Percentiles rank a stretch among this genome's conserved stretches.
These are phyloP conservation scores for Ricinus communis DNA, from an alignment of 345 rosid genomes.

Conservation along the genomic window DNA sequence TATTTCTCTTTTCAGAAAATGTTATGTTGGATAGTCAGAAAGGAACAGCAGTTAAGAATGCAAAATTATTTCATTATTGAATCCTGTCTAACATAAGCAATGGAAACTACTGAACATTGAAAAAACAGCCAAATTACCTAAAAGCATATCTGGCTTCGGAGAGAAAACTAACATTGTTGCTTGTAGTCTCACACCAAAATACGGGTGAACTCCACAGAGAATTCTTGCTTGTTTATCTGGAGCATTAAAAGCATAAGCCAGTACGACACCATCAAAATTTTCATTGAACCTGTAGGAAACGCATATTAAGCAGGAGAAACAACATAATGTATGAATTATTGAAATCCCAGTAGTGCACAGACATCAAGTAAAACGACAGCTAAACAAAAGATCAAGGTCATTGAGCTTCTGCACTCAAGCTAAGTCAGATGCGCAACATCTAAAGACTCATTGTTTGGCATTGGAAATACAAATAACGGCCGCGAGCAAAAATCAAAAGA, in stretches of 20 bases:
- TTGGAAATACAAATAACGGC: background rate
- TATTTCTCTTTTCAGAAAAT: background rate
- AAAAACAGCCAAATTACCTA: conserved; percentile 41
- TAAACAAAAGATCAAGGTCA: background rate
- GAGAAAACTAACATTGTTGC: conserved; percentile 66
- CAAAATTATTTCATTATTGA: background rate
- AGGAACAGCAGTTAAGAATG: background rate
- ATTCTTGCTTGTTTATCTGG: conserved; percentile 50
- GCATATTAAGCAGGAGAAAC: conserved; percentile 3
- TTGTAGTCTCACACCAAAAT: conserved; percentile 53
- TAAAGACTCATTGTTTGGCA: background rate
- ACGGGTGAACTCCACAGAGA: conserved; percentile 67
- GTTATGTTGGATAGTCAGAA: background rate
- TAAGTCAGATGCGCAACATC: background rate
- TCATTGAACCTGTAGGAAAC: conserved; percentile 55
- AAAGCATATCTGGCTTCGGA: conserved; percentile 67
- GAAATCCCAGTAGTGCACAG: background rate
- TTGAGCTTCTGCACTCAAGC: background rate
- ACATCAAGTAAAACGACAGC: no score
- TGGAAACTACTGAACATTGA: background rate
- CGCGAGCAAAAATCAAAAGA: no score
- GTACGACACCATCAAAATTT: conserved; percentile 61
- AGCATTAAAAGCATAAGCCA: conserved; percentile 64
- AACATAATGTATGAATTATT: background rate
- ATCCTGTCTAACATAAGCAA: background rate